Percentiles rank a stretch among this genome's conserved stretches.
Evolutionary conservation across 768 basidiomycete genomes (phyloP).

Genomic region (Fomitopsis pulvina): DNA sequence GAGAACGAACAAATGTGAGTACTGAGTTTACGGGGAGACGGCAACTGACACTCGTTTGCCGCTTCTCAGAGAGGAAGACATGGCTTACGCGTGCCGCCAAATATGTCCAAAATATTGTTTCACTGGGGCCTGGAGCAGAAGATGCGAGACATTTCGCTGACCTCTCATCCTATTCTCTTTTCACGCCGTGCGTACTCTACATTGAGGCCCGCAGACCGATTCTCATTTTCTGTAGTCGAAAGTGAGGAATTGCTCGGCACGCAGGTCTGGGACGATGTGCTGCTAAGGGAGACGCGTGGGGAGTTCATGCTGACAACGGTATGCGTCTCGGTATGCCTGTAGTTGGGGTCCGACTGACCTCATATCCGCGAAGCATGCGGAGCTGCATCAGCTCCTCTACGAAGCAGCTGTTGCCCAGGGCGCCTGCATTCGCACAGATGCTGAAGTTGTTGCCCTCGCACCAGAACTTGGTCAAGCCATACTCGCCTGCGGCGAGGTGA

Average conservation of each 20-base stretch:
- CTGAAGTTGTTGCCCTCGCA: constrained; percentile 22
- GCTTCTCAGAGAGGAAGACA: constrained; percentile 11
- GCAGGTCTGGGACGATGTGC: constrained; percentile 23
- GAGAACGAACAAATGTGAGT: constrained; percentile 8
- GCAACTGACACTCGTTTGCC: background rate
- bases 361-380: constrained; percentile 20
- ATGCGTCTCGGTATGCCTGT: constrained; percentile 1
- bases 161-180: constrained; percentile 18
- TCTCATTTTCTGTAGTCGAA: constrained; percentile 14
- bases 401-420: constrained; percentile 23
- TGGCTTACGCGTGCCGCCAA: constrained; percentile 29
- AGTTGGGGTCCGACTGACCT: background rate
- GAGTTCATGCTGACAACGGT: constrained; percentile 26
- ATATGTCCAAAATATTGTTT: constrained; percentile 29
- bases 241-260: constrained; percentile 23
- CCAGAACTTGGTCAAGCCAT: constrained; percentile 16
- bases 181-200: constrained; percentile 16
- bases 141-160: constrained; percentile 16
- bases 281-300: constrained; percentile 24
- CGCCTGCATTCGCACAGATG: constrained; percentile 20
- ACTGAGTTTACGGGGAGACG: background rate
- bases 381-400: constrained; percentile 26
- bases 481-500: constrained; percentile 23
- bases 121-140: constrained; percentile 29
- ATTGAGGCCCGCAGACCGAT: background rate